These are phyloP conservation scores for barley (Hordeum vulgare) DNA, from an alignment of 176 grass and related monocot genomes.

Conservation along the genomic window DNA sequence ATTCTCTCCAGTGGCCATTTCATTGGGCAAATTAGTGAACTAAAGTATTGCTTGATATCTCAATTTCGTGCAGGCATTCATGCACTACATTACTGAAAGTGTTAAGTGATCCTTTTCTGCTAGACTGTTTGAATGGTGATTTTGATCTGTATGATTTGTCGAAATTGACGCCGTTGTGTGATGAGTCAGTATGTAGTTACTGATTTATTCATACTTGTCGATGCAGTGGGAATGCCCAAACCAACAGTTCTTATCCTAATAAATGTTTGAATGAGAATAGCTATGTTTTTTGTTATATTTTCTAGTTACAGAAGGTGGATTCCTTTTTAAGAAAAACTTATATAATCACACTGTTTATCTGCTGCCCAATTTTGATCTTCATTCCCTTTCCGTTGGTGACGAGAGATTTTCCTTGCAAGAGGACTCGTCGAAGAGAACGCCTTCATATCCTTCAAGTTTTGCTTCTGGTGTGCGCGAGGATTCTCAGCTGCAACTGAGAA, in stretches of 20 bases:
- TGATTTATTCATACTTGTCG: background rate
- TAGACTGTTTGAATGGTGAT: background rate
- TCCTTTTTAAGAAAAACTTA: background rate
- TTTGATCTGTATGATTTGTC: background rate
- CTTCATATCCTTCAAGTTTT: conserved; percentile 28
- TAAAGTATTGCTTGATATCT: conserved; percentile 14
- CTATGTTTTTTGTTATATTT: background rate
- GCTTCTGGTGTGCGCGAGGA: conserved; percentile 23
- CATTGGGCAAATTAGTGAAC: no score
- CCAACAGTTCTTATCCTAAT: no score
- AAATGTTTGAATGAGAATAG: background rate
- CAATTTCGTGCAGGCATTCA: background rate
- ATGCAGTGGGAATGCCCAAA: background rate
- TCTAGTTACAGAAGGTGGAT: background rate
- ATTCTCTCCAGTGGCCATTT: no score
- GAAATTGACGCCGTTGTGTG: background rate
- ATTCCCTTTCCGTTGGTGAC: background rate
- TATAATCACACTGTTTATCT: background rate
- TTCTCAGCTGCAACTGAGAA: no score
- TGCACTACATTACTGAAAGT: background rate
- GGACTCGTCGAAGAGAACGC: conserved; percentile 48
- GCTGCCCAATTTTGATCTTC: conserved; percentile 5
- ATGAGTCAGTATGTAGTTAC: background rate
- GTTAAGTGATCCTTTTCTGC: background rate
- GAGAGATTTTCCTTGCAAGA: conserved; percentile 63